phyloP scores from a whole-genome alignment of 1,139 yeast species.

The Taphrina communis region DNA sequence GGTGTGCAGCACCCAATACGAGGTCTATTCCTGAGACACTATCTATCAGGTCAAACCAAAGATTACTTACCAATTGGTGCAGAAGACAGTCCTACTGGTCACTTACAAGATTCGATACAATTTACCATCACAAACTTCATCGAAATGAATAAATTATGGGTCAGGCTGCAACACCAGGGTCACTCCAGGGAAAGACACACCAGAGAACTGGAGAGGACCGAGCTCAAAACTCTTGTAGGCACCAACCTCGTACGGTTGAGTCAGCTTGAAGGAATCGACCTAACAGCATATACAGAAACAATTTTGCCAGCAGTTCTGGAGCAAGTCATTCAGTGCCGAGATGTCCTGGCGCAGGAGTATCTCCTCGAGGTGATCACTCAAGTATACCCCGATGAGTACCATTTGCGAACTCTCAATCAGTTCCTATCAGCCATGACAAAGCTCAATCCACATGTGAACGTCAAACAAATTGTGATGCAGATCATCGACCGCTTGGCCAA shows the following conservation, averaged over 20 bases:
- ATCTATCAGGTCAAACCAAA: slow-evolving; percentile 81
- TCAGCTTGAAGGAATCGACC: slow-evolving; percentile 79
- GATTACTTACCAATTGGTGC: slow-evolving; percentile 63
- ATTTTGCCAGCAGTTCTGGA: slow-evolving; percentile 83
- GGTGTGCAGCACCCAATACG: slow-evolving; percentile 95
- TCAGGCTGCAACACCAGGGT: slow-evolving; percentile 92
- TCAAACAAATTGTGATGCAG: slow-evolving; percentile 69
- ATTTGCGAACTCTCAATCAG: slow-evolving; percentile 71
- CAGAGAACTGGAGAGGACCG: slow-evolving; percentile 80
- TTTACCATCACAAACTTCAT: slow-evolving; percentile 85
- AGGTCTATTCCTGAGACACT: slow-evolving; percentile 87
- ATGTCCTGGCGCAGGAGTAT: slow-evolving; percentile 89
- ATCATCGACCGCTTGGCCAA: slow-evolving; percentile 76
- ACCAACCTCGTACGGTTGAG: slow-evolving; percentile 87
- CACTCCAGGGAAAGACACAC: slow-evolving; percentile 81
- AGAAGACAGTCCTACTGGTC: slow-evolving; percentile 53
- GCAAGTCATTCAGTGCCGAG: slow-evolving; percentile 91
- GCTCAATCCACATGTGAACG: slow-evolving; percentile 71
- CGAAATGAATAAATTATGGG: slow-evolving; percentile 98
- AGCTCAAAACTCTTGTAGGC: slow-evolving; percentile 89
- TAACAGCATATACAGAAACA: slow-evolving; percentile 62
- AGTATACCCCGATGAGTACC: slow-evolving; percentile 93
- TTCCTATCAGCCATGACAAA: slow-evolving; percentile 70
- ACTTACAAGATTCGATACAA: slow-evolving; percentile 67
- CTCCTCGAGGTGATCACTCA: slow-evolving; percentile 87